Conservation (phyloP, 441 rosid species). For the Gossypium gossypioides region DNA sequence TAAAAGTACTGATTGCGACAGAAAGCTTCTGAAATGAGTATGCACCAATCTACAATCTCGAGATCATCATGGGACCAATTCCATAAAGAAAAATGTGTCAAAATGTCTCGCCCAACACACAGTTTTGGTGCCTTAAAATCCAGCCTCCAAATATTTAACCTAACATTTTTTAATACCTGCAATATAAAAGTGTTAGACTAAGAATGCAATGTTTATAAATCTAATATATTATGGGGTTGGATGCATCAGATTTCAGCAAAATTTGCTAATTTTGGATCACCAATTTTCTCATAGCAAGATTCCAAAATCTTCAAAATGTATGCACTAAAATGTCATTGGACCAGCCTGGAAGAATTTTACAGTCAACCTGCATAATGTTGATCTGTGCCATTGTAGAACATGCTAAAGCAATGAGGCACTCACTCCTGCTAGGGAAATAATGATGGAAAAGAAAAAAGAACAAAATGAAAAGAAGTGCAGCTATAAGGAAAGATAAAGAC, state of each 20-base stretch:
- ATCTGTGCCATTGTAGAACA: constrained; percentile 12
- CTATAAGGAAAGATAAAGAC: constrained; percentile 20
- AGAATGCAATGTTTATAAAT: neutral
- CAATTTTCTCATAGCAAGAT: constrained; percentile 11
- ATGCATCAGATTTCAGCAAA: constrained; percentile 12
- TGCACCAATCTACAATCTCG: constrained; percentile 24
- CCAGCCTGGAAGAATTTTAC: constrained; percentile 13
- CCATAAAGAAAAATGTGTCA: constrained; percentile 18
- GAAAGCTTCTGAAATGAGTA: constrained; percentile 32
- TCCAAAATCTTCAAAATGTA: constrained; percentile 11
- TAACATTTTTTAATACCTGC: constrained; percentile 69
- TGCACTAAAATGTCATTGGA: neutral
- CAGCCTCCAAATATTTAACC: constrained; percentile 52
- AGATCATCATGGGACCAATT: constrained; percentile 24
- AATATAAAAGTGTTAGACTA: constrained; percentile 11
- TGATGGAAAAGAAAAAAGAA: constrained; percentile 18
- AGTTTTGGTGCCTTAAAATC: constrained; percentile 25
- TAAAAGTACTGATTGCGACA: constrained; percentile 32
- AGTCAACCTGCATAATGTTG: constrained; percentile 12
- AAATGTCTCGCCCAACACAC: constrained; percentile 16
- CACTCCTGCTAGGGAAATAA: constrained; percentile 7
- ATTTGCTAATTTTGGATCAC: constrained; percentile 9
- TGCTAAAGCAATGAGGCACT: constrained; percentile 11
- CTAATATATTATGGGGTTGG: neutral
- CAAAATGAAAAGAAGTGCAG: constrained; percentile 22